Evolutionary conservation across 225 moss, liverwort and hornwort genomes (phyloP).

Genomic region (Straminergon stramineum): DNA sequence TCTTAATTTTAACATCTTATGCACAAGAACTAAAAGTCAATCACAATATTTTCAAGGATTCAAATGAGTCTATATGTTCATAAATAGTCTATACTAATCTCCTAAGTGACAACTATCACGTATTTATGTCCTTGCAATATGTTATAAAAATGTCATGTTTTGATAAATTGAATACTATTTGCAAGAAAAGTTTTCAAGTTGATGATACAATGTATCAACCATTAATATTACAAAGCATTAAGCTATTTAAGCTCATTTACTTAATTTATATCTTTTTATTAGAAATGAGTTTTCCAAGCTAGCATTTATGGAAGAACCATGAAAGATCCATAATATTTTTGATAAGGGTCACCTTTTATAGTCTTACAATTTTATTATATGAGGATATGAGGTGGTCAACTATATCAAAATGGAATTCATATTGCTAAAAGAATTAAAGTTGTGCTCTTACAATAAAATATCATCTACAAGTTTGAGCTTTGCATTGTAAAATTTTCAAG

Average conservation of each 20-base stretch:
- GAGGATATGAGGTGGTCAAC: not conserved
- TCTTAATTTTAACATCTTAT: too few relatives aligned
- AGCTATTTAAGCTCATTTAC: not conserved
- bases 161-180: not conserved
- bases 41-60: not conserved
- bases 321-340: not conserved
- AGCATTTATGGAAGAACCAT: not conserved
- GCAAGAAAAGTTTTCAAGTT: not conserved
- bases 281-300: not conserved
- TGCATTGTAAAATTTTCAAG: not conserved
- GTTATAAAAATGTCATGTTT: not conserved
- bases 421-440: not conserved
- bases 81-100: not conserved
- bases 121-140: not conserved
- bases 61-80: not conserved
- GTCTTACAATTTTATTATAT: not conserved
- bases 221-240: not conserved
- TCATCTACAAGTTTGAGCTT: not conserved
- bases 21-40: not conserved
- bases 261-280: not conserved
- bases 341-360: not conserved
- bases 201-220: not conserved
- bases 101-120: not conserved
- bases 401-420: not conserved
- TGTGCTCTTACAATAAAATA: too few relatives aligned